Percentiles rank a stretch among this genome's conserved stretches.
Conservation (phyloP, 2,329 filamentous ascomycete species). For the Colletotrichum plurivorum region DNA sequence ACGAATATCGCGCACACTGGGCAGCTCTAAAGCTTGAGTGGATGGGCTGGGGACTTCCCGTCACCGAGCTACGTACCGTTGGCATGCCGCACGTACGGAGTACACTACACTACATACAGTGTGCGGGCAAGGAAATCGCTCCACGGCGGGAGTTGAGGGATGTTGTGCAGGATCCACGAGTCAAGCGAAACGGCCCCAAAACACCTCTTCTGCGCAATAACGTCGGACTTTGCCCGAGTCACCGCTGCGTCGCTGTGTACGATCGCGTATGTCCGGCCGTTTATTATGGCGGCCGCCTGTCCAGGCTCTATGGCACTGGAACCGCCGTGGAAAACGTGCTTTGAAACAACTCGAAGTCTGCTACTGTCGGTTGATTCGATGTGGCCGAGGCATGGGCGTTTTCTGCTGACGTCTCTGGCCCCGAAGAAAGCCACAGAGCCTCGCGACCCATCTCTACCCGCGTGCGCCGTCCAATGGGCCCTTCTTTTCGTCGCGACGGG, state of each 20-base stretch:
- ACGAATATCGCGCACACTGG: slow-evolving; percentile 23
- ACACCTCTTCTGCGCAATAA: slow-evolving; percentile 28
- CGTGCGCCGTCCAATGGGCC: slow-evolving; percentile 32
- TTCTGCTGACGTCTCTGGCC: slow-evolving; percentile 24
- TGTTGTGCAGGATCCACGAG: slow-evolving; percentile 54
- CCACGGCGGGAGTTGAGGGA: slow-evolving; percentile 39
- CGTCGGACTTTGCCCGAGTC: slow-evolving; percentile 39
- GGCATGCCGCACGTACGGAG: slow-evolving; percentile 17
- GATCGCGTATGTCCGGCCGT: slow-evolving; percentile 25
- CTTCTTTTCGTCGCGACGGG: slow-evolving; percentile 25
- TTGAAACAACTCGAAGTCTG: slow-evolving; percentile 24
- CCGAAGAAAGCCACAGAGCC: slow-evolving; percentile 34
- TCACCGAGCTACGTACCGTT: slow-evolving; percentile 5
- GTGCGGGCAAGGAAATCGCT: slow-evolving; percentile 11
- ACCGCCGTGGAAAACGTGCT: neutral
- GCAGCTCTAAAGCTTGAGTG: slow-evolving; percentile 6
- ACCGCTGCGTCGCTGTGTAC: slow-evolving; percentile 26
- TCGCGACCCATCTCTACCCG: slow-evolving; percentile 40
- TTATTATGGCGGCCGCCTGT: slow-evolving; percentile 10
- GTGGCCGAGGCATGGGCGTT: slow-evolving; percentile 24
- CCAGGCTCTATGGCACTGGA: slow-evolving; percentile 13
- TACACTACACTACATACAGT: slow-evolving; percentile 8
- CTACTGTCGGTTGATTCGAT: slow-evolving; percentile 4
- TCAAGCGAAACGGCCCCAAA: slow-evolving; percentile 48
- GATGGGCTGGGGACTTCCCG: slow-evolving; percentile 1